A percentile compares a stretch with the other conserved stretches of the same genome.
Evolutionary conservation across 2,329 filamentous ascomycete genomes (phyloP).

Genomic region (Scorias spongiosa): DNA sequence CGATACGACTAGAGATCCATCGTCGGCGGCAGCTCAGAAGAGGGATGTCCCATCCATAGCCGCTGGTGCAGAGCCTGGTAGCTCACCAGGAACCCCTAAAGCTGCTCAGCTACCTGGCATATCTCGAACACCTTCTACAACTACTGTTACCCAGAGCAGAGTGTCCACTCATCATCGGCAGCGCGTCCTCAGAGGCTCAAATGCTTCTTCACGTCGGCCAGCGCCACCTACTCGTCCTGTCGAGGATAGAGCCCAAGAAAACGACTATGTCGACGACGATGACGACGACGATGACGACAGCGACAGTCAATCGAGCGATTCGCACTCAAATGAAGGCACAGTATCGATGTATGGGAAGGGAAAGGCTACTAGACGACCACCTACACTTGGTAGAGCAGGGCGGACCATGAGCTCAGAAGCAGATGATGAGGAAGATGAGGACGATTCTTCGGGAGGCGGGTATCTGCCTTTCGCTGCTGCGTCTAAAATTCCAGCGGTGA

Average conservation of each 20-base stretch:
- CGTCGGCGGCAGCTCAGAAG: constrained; percentile 13
- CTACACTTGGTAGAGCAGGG: constrained; percentile 6
- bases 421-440: constrained; percentile 35
- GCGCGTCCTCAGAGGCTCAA: constrained; percentile 22
- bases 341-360: background rate
- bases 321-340: background rate
- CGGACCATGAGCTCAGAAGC: constrained; percentile 13
- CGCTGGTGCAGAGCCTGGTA: background rate
- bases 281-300: constrained; percentile 13
- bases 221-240: constrained; percentile 6
- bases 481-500: constrained; percentile 3
- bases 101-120: constrained; percentile 9
- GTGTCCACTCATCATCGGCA: constrained; percentile 6
- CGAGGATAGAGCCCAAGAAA: constrained; percentile 10
- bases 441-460: constrained; percentile 33
- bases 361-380: background rate
- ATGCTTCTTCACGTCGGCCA: constrained; percentile 15
- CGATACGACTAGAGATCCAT: constrained; percentile 12
- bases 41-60: background rate
- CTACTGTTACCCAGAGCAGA: constrained; percentile 30
- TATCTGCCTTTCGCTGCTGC: constrained; percentile 29
- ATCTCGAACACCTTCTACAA: constrained; percentile 33
- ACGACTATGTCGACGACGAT: constrained; percentile 8
- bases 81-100: background rate
- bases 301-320: background rate